phyloP scores from a whole-genome alignment of 2,329 filamentous ascomycete genomes.

The Fusarium redolens region DNA sequence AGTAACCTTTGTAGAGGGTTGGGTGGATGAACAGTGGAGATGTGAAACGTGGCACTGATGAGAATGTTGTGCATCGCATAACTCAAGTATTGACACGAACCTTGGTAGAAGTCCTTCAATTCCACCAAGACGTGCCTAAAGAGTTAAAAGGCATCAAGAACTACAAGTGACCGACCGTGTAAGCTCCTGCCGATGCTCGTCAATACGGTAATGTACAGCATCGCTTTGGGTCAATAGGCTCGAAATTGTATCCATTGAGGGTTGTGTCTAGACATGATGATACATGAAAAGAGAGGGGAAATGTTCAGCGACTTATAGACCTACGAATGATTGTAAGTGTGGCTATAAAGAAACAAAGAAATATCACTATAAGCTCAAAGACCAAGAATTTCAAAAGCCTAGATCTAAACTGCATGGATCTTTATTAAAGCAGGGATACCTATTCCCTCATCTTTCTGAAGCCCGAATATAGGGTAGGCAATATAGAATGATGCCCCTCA shows the following conservation, averaged over 20 bases:
- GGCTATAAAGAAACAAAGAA: not conserved
- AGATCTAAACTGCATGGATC: not conserved
- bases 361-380: not conserved
- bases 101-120: not conserved
- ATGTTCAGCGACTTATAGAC: too few relatives aligned
- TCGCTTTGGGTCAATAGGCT: too few relatives aligned
- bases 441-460: too few relatives aligned
- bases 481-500: conserved; percentile 20
- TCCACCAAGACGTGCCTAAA: not conserved
- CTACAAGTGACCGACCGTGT: too few relatives aligned
- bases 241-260: not conserved
- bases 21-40: not conserved
- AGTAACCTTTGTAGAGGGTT: not conserved
- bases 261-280: not conserved
- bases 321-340: too few relatives aligned
- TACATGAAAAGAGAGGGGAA: not conserved
- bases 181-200: not conserved
- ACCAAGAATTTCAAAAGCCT: not conserved
- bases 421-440: not conserved
- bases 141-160: not conserved
- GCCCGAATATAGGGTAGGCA: conserved; percentile 14
- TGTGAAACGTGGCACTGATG: not conserved
- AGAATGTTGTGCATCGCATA: not conserved
- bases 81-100: not conserved
- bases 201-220: not conserved